Conservation (phyloP, 2,329 filamentous ascomycete genomes). For the Hypoxylon sp. region DNA sequence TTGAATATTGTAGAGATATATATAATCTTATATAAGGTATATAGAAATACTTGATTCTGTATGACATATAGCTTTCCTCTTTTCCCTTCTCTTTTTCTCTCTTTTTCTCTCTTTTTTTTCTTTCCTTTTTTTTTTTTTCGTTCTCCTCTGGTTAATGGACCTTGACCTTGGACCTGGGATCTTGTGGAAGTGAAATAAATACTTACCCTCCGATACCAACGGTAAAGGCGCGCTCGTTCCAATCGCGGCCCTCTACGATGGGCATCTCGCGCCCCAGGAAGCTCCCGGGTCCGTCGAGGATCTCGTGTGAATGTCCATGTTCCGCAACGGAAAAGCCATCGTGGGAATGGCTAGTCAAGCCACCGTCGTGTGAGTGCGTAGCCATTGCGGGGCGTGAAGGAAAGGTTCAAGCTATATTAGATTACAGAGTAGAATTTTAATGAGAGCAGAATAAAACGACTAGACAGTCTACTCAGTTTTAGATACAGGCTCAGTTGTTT, state of each 20-base stretch:
- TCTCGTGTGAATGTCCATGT: conserved; percentile 96
- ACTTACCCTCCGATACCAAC: conserved; percentile 96
- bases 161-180: neutral
- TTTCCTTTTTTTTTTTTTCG: too few relatives aligned
- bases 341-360: conserved; percentile 64
- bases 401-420: neutral
- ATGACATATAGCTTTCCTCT: neutral
- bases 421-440: neutral
- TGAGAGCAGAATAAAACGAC: neutral
- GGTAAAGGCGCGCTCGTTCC: conserved; percentile 91
- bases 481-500: neutral
- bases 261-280: conserved; percentile 94
- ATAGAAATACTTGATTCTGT: neutral
- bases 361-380: conserved; percentile 71
- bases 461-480: neutral
- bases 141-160: too few relatives aligned
- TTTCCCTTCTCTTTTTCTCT: neutral
- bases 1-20: too few relatives aligned
- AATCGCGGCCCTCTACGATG: conserved; percentile 88
- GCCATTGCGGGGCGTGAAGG: conserved; percentile 34
- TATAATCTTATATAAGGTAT: too few relatives aligned
- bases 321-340: conserved; percentile 71
- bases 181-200: neutral
- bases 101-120: too few relatives aligned
- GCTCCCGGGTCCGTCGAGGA: conserved; percentile 92